phyloP scores from a whole-genome alignment of 2,329 filamentous ascomycete species.

The Colletotrichum tanaceti region DNA sequence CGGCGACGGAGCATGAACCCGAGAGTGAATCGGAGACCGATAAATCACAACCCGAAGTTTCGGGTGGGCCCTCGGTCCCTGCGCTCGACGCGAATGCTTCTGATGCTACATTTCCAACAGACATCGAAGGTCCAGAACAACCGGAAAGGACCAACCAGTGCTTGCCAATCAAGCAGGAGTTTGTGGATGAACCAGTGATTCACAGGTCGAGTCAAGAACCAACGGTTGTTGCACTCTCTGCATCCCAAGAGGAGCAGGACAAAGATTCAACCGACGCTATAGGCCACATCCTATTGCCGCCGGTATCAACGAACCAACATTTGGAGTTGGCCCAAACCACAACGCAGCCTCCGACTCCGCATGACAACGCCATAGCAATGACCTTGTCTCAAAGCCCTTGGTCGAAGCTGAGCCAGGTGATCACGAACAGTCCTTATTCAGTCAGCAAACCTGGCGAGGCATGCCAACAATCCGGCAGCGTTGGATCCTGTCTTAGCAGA shows the following conservation, averaged over 20 bases:
- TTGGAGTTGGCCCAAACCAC: background rate
- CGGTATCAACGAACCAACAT: background rate
- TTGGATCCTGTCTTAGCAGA: background rate
- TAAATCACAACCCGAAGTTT: no score
- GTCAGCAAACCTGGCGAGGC: background rate
- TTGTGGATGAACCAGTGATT: background rate
- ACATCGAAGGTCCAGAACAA: background rate
- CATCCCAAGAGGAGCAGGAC: conserved; percentile 1
- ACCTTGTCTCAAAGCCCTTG: conserved; percentile 22
- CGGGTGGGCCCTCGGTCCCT: background rate
- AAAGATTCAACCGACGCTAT: background rate
- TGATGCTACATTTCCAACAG: background rate
- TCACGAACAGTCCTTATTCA: background rate
- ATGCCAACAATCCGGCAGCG: background rate
- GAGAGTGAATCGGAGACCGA: background rate
- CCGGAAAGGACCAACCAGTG: background rate
- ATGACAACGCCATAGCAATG: background rate
- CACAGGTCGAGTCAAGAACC: conserved; percentile 12
- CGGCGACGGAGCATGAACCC: background rate
- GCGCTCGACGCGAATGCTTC: background rate
- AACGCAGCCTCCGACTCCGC: background rate
- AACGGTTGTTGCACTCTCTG: conserved; percentile 10
- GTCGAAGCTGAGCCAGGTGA: conserved; percentile 19
- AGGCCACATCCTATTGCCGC: background rate
- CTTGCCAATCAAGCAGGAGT: background rate